Conservation (phyloP, 2,329 filamentous ascomycete genomes). For the Metarhizium rileyi region DNA sequence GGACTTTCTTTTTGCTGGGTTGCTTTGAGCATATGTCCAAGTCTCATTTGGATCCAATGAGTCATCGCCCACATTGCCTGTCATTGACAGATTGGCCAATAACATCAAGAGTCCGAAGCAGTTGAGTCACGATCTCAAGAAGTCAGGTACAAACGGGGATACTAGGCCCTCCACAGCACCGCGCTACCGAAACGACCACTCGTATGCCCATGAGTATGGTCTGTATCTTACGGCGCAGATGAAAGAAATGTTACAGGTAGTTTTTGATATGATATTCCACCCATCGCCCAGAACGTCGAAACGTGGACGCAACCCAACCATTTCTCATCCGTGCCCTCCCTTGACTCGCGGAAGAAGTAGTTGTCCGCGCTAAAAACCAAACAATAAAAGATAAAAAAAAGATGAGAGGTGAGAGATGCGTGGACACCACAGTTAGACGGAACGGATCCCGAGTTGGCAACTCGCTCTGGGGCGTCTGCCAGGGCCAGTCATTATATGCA, state of each 20-base stretch:
- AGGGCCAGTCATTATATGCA: background rate
- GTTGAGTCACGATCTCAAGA: background rate
- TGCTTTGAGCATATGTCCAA: background rate
- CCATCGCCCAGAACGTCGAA: background rate
- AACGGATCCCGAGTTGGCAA: constrained; percentile 1
- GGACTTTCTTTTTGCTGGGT: too few species aligned
- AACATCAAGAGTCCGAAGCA: background rate
- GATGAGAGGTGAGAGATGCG: background rate
- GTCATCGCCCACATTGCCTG: background rate
- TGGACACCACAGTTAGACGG: background rate
- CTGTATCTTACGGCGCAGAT: background rate
- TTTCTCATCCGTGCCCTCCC: background rate
- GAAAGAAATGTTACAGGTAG: background rate
- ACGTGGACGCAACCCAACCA: background rate
- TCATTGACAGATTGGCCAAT: background rate
- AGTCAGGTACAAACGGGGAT: too few species aligned
- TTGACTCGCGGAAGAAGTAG: background rate
- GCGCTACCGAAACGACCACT: background rate
- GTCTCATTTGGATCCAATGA: background rate
- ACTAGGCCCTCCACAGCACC: background rate
- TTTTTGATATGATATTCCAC: background rate
- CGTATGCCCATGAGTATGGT: background rate
- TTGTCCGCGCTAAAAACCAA: background rate
- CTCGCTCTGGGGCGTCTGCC: background rate
- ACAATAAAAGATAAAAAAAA: background rate